A percentile compares a stretch with the other conserved stretches of the same genome.
These are phyloP conservation scores for Astragalus membranaceus DNA, from an alignment of 306 rosid species.

Conservation along the genomic window DNA sequence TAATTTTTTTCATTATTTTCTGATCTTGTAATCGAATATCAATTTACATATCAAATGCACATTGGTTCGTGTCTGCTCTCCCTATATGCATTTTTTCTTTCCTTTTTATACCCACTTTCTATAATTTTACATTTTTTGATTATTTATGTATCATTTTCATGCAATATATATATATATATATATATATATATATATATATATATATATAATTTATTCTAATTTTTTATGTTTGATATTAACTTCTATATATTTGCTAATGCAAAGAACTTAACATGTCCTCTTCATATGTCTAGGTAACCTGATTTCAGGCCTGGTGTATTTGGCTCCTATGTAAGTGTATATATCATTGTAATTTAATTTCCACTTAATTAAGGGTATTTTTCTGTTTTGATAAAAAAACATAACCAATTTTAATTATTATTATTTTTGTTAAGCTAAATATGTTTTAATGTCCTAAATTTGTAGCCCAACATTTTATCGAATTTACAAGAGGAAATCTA, in stretches of 20 bases:
- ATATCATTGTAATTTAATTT: no score
- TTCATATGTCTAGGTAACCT: slow-evolving; percentile 49
- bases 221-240: neutral
- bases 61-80: neutral
- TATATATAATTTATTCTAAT: no score
- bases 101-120: neutral
- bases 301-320: slow-evolving; percentile 62
- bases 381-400: neutral
- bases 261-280: neutral
- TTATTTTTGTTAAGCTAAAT: neutral
- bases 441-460: neutral
- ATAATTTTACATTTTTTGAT: no score
- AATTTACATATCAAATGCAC: no score
- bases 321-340: slow-evolving; percentile 78
- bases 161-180: no score
- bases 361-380: no score
- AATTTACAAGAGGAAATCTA: slow-evolving; percentile 58
- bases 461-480: slow-evolving; percentile 66
- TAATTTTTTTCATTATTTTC: neutral
- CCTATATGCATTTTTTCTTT: neutral
- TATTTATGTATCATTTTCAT: no score
- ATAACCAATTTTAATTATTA: neutral
- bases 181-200: no score
- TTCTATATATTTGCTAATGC: neutral
- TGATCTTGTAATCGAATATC: no score